Conservation (phyloP, 768 basidiomycete species). For the Mycena belliarum region DNA sequence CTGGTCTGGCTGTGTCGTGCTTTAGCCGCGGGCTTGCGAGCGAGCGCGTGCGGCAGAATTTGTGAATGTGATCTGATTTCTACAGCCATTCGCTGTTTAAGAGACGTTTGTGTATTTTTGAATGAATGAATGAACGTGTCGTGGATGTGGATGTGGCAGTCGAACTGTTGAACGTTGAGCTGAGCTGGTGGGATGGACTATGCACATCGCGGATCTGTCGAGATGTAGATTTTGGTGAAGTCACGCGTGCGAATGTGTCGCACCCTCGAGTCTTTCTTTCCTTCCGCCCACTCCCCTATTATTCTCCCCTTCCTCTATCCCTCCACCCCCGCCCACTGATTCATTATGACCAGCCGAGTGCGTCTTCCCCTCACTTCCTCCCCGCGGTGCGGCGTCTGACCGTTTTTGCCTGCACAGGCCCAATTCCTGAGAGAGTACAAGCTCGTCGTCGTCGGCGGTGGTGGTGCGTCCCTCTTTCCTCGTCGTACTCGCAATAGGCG, state of each 20-base stretch:
- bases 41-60: too few relatives aligned
- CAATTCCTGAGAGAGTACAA: slow-evolving; percentile 27
- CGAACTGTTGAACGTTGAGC: too few relatives aligned
- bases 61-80: too few relatives aligned
- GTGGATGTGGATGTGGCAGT: too few relatives aligned
- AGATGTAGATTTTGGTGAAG: neutral
- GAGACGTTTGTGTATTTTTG: too few relatives aligned
- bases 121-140: too few relatives aligned
- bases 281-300: slow-evolving; percentile 1
- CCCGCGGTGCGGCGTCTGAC: neutral
- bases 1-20: too few relatives aligned
- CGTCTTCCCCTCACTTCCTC: neutral
- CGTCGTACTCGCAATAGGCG: too few relatives aligned
- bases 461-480: slow-evolving; percentile 45
- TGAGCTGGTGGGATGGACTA: slow-evolving; percentile 9
- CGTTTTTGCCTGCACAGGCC: neutral
- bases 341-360: slow-evolving; percentile 16
- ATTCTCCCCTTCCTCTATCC: slow-evolving; percentile 14
- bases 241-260: too few relatives aligned
- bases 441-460: slow-evolving; percentile 77
- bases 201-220: slow-evolving; percentile 2
- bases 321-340: neutral
- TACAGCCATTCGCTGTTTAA: too few relatives aligned
- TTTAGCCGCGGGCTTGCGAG: too few relatives aligned
- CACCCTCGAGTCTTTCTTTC: neutral